A percentile compares a stretch with the other conserved stretches of the same genome.
phyloP scores from a whole-genome alignment of 352 stramenopile species.

The Phytophthora macrochlamydospora region DNA sequence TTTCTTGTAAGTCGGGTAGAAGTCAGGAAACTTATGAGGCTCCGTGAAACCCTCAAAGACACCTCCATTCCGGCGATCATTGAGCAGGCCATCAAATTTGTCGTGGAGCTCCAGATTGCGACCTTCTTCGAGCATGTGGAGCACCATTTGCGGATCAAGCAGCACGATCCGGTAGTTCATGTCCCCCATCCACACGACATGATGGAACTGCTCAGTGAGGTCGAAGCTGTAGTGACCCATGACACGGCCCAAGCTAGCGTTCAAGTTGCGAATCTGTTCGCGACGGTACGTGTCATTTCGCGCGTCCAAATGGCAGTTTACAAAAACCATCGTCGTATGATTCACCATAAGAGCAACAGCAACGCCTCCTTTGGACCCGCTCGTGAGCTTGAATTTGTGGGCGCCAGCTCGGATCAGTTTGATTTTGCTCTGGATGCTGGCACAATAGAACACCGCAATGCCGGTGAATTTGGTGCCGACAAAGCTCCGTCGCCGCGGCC shows the following conservation, averaged over 20 bases:
- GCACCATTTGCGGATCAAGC: conserved; percentile 71
- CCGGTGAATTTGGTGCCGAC: conserved; percentile 88
- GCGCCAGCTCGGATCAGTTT: conserved; percentile 72
- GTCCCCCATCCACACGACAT: conserved; percentile 91
- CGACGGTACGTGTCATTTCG: conserved; percentile 80
- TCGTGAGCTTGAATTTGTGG: conserved; percentile 86
- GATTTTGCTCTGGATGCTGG: conserved; percentile 60
- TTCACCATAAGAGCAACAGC: conserved; percentile 77
- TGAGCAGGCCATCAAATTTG: conserved; percentile 84
- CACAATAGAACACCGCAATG: conserved; percentile 77
- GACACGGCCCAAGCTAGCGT: conserved; percentile 73
- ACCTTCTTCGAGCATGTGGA: conserved; percentile 81
- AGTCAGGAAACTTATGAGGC: conserved; percentile 84
- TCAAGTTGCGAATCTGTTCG: conserved; percentile 84
- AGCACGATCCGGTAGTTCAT: conserved; percentile 89
- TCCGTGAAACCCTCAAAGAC: conserved; percentile 87
- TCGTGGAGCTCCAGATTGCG: conserved; percentile 82
- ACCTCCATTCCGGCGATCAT: conserved; percentile 71
- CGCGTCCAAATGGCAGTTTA: conserved; percentile 87
- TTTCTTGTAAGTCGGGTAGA: conserved; percentile 92
- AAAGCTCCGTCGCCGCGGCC: conserved; percentile 84
- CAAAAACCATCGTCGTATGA: conserved; percentile 82
- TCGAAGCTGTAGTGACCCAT: conserved; percentile 86
- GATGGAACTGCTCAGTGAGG: conserved; percentile 88
- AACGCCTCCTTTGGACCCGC: conserved; percentile 81